Percentiles rank a stretch among this genome's conserved stretches.
phyloP scores from a whole-genome alignment of 2,329 filamentous ascomycete species.

The Hypoxylon sp. region DNA sequence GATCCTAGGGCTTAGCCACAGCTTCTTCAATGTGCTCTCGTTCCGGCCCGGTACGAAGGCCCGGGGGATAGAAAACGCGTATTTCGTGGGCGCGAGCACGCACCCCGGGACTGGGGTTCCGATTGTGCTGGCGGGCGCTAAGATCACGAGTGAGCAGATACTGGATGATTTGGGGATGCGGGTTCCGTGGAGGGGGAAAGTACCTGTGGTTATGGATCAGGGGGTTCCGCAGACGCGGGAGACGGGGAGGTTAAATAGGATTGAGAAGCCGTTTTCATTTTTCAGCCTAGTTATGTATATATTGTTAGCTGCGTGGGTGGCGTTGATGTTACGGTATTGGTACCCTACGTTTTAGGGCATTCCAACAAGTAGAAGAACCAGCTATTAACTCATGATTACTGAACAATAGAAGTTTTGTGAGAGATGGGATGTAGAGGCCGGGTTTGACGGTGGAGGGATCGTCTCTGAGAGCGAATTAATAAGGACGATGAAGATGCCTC shows the following conservation, averaged over 20 bases:
- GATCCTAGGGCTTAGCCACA: slow-evolving; percentile 79
- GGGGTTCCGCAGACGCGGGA: slow-evolving; percentile 36
- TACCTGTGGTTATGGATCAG: slow-evolving; percentile 28
- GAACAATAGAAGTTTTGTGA: too few relatives aligned
- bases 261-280: slow-evolving; percentile 29
- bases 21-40: slow-evolving; percentile 79
- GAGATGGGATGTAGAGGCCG: too few relatives aligned
- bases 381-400: not conserved
- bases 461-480: too few relatives aligned
- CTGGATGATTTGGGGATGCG: slow-evolving; percentile 54
- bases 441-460: too few relatives aligned
- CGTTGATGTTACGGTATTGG: slow-evolving; percentile 22
- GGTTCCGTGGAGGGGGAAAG: slow-evolving; percentile 51
- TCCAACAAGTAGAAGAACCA: not conserved
- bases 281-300: not conserved
- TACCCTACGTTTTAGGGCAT: slow-evolving; percentile 14
- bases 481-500: too few relatives aligned
- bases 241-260: slow-evolving; percentile 42
- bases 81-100: slow-evolving; percentile 82
- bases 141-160: slow-evolving; percentile 67
- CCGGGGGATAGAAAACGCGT: slow-evolving; percentile 65
- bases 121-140: slow-evolving; percentile 78
- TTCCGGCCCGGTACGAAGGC: slow-evolving; percentile 74
- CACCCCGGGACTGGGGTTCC: slow-evolving; percentile 84
- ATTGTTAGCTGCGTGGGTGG: slow-evolving; percentile 9